Base-by-base conservation (phyloP, 2,329 filamentous ascomycete species). In the Aspergillus sp. region DNA sequence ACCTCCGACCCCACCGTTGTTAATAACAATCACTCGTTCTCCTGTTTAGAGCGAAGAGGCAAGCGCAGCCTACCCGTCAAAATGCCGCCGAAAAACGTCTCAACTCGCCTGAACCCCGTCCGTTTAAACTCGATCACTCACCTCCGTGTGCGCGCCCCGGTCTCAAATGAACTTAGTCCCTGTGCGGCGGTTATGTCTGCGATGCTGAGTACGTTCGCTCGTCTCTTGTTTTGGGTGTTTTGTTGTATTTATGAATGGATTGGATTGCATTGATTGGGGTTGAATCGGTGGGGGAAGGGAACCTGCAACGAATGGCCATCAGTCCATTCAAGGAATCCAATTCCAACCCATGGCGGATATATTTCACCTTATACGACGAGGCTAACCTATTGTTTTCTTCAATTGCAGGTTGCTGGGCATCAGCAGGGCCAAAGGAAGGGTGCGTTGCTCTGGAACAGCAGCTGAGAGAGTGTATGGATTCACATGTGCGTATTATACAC, bases 391-490 rank as follows among this genome's bases (percentile, higher is more conserved):
- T 20, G 0, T 48, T 22, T n/a, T 30, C 41, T 42, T 22, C 33
- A 8, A 19, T 56, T 44, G 9, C 52, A 79, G 78, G 73, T 64
- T 80, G 78, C 68, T 80, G 78, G 78, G 77, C 77, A 33, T 77
- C 78, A 7, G 68, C 76, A 54, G 74, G 77, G 48, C 69, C 75
- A 19, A 73, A 80, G n/a, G 79, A 83, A 68, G 85, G 82, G 41
- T 89, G 86, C 66, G 80, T 80, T 33, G 78, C 77, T 41, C 73
- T 89, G 34, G 86, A 88, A 70, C 79, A 85, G 66, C 82, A 85
- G 68, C 73, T 89, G 64, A 79, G 84, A 66, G 77, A 79, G 53
- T 89, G 86, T 73, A 96, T 97, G 91, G 93, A 98, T 79, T 84
- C 84, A 56, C 87, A 88, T 61, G 86, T 89, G 82, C 70, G 81